Evolutionary conservation across 805 yeast genomes (phyloP), one percentile per base, ranked within the genome.

Genomic region (Nakazawaea wickerhamii): DNA sequence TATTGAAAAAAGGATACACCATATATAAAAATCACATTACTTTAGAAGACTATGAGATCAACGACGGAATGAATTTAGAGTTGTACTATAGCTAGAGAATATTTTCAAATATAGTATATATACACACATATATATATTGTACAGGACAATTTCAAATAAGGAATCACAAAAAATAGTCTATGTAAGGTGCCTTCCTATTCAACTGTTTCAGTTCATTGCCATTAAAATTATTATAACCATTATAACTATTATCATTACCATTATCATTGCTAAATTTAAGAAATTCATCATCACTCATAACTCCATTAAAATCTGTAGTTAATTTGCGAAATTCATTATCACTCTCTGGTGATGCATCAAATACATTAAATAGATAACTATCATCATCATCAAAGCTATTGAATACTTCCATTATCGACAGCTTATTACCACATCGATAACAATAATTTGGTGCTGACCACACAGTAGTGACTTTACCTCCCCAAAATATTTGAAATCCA

Each of bases 371-470:
- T 31, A 65, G 49, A 53, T 68, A 75, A 48, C 77, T 72, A 41
- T 77, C 80, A 36, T 85, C 82, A 20, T 80, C 77, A 38, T 75
- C 77, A 51, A 74, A 76, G 35, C 70, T 60, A 50, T 73, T 74
- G 44, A 59, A 58, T 4, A 93, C 79, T 60, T 93, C 99, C 48
- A 93, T 70, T n/a, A 93, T 90, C n/a, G 96, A 85, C 4, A 99
- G 99, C 58, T 88, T 79, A 58, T 93, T 93, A 0, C 99, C 99
- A 61, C 99, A 93, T 48, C 99, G 63, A 55, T 93, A 93, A 58
- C 99, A 93, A 58, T 93, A 93, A 58, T 93, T 93, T 0, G 99
- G 99, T 0, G 99, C 99, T 1, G 93, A 82, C 99, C 99, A 93
- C 6, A 93, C 98, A 0, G 99, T 93, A 28, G 95, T 81, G 36